Conservation (phyloP, 768 basidiomycete genomes). For the Agaricus subrufescens region DNA sequence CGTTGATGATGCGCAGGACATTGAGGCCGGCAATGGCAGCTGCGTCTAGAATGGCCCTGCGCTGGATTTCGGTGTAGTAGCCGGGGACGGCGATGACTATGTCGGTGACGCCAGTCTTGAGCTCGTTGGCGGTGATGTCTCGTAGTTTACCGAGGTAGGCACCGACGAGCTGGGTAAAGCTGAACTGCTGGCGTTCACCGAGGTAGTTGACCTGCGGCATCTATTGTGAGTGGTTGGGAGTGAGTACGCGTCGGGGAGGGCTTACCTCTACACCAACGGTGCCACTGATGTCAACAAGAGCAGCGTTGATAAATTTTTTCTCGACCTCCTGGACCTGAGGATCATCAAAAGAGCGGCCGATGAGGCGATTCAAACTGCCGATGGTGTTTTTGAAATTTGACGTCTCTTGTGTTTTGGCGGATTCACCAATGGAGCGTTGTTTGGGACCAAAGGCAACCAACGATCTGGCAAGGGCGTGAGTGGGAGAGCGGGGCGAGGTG, state of each 20-base stretch:
- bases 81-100: slow-evolving; percentile 95
- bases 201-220: slow-evolving; percentile 74
- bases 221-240: slow-evolving; percentile 8
- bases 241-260: slow-evolving; percentile 9
- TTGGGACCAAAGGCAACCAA: slow-evolving; percentile 92
- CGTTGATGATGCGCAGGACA: slow-evolving; percentile 92
- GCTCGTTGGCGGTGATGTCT: slow-evolving; percentile 80
- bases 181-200: slow-evolving; percentile 75
- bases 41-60: slow-evolving; percentile 86
- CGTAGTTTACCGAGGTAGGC: slow-evolving; percentile 89
- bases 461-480: slow-evolving; percentile 58
- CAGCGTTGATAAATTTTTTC: slow-evolving; percentile 87
- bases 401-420: slow-evolving; percentile 96
- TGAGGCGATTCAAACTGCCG: slow-evolving; percentile 85
- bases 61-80: slow-evolving; percentile 94
- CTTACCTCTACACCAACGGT: slow-evolving; percentile 83
- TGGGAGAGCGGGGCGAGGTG: slow-evolving; percentile 44
- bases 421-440: slow-evolving; percentile 87
- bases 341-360: slow-evolving; percentile 79
- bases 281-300: slow-evolving; percentile 80
- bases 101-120: slow-evolving; percentile 83
- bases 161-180: slow-evolving; percentile 87
- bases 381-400: slow-evolving; percentile 98
- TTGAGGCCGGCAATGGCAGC: slow-evolving; percentile 88
- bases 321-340: slow-evolving; percentile 80